Conservation (phyloP, 257 asterid genomes). For the Anisodus tanguticus region DNA sequence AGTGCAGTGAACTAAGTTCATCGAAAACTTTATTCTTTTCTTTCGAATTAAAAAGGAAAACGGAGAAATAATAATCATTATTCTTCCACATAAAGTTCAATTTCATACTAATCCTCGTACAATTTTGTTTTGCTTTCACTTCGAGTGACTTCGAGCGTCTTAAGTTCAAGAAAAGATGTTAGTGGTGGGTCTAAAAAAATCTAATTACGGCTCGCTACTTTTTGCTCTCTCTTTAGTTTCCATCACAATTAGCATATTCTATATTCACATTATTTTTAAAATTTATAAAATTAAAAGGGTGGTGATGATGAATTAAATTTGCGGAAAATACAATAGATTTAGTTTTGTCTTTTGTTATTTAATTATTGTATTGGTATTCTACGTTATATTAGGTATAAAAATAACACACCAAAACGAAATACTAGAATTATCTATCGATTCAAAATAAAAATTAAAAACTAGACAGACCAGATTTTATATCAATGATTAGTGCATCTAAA, state of each 20-base stretch:
- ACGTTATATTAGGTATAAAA: not conserved
- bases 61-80: not conserved
- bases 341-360: not conserved
- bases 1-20: not conserved
- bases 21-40: not conserved
- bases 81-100: constrained; percentile 21
- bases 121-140: not conserved
- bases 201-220: not conserved
- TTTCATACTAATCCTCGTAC: not conserved
- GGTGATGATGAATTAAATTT: not conserved
- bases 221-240: not conserved
- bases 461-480: not conserved
- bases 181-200: not conserved
- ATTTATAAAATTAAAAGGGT: not conserved
- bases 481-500: not conserved
- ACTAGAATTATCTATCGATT: not conserved
- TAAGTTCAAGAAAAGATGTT: not conserved
- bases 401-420: not conserved
- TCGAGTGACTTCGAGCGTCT: not conserved
- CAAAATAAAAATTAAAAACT: not conserved
- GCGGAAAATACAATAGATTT: not conserved
- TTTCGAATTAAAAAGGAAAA: not conserved
- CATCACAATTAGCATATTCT: constrained; percentile 10
- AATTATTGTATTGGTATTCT: not conserved
- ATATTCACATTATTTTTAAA: not conserved